Conservation (phyloP, 768 basidiomycete genomes). For the Coprinopsis sp. region DNA sequence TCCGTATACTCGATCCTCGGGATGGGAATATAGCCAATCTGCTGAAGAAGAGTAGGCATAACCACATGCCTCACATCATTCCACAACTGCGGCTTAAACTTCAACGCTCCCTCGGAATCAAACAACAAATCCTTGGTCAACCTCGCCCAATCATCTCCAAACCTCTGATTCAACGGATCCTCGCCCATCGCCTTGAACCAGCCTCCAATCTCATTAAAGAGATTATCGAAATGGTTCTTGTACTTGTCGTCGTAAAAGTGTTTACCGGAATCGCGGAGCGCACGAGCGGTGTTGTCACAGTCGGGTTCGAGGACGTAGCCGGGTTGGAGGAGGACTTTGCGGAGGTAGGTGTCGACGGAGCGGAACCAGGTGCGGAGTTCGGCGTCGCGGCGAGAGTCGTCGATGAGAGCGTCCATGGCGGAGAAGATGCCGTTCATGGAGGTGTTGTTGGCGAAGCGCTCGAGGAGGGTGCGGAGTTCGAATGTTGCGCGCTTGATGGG, state of each 20-base stretch:
- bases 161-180: conserved; percentile 74
- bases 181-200: conserved; percentile 86
- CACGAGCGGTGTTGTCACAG: conserved; percentile 58
- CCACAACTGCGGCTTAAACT: conserved; percentile 89
- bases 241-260: conserved; percentile 69
- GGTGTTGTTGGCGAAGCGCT: conserved; percentile 81
- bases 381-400: conserved; percentile 70
- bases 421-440: conserved; percentile 66
- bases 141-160: conserved; percentile 80
- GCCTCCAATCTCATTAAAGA: conserved; percentile 63
- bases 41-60: conserved; percentile 69
- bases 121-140: conserved; percentile 84
- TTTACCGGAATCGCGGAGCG: conserved; percentile 67
- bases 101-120: conserved; percentile 72
- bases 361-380: conserved; percentile 74
- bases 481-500: conserved; percentile 49
- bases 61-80: conserved; percentile 82
- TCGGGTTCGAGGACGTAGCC: conserved; percentile 84
- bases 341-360: conserved; percentile 55
- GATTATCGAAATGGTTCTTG: conserved; percentile 70
- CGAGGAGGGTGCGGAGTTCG: conserved; percentile 77
- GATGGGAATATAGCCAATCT: conserved; percentile 79
- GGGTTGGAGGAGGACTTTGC: conserved; percentile 71
- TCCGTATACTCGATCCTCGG: conserved; percentile 94
- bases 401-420: conserved; percentile 64